Evolutionary conservation across 2,329 filamentous ascomycete genomes (phyloP).

Genomic region (Acephala macrosclerotiorum): DNA sequence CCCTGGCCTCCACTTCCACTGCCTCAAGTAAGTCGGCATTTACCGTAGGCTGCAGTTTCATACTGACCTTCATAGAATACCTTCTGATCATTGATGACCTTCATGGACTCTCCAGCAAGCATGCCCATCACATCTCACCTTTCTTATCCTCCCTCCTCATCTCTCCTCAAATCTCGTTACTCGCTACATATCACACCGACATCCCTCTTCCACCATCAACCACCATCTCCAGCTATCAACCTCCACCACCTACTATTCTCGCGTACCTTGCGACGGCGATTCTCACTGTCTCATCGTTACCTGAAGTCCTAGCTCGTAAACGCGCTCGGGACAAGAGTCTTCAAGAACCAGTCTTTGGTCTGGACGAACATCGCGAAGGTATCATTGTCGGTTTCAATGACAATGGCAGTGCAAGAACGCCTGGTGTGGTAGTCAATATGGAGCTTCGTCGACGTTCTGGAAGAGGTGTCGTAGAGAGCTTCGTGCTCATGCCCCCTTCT

Average conservation of each 20-base stretch:
- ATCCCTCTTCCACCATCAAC: constrained; percentile 60
- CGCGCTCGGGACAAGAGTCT: constrained; percentile 79
- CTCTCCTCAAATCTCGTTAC: constrained; percentile 71
- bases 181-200: constrained; percentile 85
- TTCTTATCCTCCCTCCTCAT: constrained; percentile 76
- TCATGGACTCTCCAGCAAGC: constrained; percentile 65
- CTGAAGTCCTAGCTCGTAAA: constrained; percentile 77
- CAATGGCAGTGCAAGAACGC: constrained; percentile 40
- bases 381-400: constrained; percentile 68
- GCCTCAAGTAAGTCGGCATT: constrained; percentile 49
- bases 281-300: constrained; percentile 74
- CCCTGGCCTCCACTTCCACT: constrained; percentile 20
- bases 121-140: constrained; percentile 64
- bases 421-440: constrained; percentile 78
- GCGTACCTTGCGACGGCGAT: constrained; percentile 90
- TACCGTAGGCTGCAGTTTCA: not conserved
- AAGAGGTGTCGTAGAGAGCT: constrained; percentile 59
- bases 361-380: constrained; percentile 80
- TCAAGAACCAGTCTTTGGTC: constrained; percentile 78
- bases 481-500: constrained; percentile 55
- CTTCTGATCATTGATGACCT: constrained; percentile 84
- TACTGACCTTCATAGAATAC: constrained; percentile 56
- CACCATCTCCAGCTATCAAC: constrained; percentile 60
- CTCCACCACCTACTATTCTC: constrained; percentile 75
- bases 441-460: constrained; percentile 77